Conservation (phyloP, 345 rosid species). For the Dovyalis caffra region DNA sequence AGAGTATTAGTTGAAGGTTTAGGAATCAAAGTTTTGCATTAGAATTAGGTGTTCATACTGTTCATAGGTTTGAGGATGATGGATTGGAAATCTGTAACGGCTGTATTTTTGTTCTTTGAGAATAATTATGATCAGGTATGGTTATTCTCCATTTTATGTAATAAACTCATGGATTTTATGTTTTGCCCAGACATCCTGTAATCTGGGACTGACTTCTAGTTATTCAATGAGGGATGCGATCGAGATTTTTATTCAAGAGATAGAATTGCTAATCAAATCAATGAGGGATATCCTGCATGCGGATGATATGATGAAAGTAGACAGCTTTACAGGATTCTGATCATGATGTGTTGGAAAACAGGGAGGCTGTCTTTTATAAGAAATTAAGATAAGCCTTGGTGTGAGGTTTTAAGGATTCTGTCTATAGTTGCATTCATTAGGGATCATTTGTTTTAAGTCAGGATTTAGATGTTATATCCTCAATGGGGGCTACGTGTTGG, state of each 20-base stretch:
- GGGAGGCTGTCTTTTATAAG: background rate
- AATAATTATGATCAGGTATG: no score
- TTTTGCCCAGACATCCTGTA: background rate
- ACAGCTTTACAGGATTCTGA: background rate
- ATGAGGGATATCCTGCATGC: background rate
- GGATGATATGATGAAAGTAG: background rate
- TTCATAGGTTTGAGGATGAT: no score
- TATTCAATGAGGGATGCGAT: background rate
- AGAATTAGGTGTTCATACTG: no score
- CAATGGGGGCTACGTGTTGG: background rate
- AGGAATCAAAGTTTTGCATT: no score
- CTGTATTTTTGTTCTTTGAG: no score
- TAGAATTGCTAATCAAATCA: background rate
- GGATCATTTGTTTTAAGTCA: background rate
- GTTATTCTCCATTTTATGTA: no score
- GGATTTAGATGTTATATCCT: background rate
- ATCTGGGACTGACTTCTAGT: background rate
- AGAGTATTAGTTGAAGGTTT: no score
- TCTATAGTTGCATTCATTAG: background rate
- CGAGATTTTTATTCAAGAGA: background rate
- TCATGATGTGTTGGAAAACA: background rate
- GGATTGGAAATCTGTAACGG: no score
- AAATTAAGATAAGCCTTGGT: background rate
- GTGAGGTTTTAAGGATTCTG: background rate
- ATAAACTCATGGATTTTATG: background rate